Base-by-base conservation (phyloP, 306 rosid species). In the Vigna nakashimae region DNA sequence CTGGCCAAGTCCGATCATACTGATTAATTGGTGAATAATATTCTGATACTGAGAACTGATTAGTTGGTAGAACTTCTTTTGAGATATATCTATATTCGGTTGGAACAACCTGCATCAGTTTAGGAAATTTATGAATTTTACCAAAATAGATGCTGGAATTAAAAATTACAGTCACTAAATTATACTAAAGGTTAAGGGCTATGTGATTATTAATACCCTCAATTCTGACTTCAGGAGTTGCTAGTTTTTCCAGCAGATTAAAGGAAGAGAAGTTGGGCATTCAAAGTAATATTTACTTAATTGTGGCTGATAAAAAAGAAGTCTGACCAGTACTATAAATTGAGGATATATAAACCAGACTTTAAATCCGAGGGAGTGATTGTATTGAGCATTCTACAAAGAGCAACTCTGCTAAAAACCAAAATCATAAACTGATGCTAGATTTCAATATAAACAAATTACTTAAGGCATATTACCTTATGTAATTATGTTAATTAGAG, bases 21-120 rank as follows among this genome's bases (percentile, higher is more conserved):
- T 96, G 88, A 17, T 79, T 84, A 89, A 91, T 81, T n/a, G 93
- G 93, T 7, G 99, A 96, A 80, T 82, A 96, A 81, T 96, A 96
- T 86, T 96, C 99, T 6, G 99, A 87, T 76, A 96, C 99, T 9
- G 99, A 96, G 84, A 92, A 96, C 79, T 96, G 99, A 82, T 96
- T 96, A 43, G 99, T 96, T 30, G 99, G 91, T 77, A 96, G 82
- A 77, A 96, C 94, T 84, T 92, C 94, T 83, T 90, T 96, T 30
- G 92, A 92, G 78, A 91, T 84, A 72, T 92, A 96, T 80, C 86
- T 87, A 69, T 96, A 92, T 77, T 96, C 98, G 24, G 99, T 96
- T 9, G 98, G 99, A 78, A 96, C 98, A 80, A 96, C 82, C 99
- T 96, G 96, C 91, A 87, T 62, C 71, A 77, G 60, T 74, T 72